Conservation (phyloP, 805 yeast species). For the Lipomyces yamadae region DNA sequence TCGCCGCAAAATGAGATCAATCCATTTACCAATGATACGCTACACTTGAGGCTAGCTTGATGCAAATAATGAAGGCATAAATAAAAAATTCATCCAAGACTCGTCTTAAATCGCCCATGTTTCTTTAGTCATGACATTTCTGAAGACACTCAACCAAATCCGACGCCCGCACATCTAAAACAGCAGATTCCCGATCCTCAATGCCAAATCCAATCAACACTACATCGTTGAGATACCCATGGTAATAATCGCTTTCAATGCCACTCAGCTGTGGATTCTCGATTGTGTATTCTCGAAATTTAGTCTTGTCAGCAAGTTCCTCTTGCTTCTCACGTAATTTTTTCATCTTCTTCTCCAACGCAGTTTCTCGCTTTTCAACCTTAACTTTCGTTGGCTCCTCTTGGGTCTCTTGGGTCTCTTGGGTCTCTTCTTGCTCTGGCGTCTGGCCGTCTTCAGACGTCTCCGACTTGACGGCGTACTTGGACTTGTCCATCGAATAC, state of each 20-base stretch:
- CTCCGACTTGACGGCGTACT: conserved; percentile 20
- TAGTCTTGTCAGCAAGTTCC: conserved; percentile 6
- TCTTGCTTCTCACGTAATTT: conserved; percentile 16
- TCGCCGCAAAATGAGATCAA: not conserved
- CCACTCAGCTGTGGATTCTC: conserved; percentile 30
- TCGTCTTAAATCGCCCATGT: not conserved
- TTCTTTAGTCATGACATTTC: conserved; percentile 21
- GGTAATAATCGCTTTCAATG: conserved; percentile 32
- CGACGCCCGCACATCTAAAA: conserved; percentile 33
- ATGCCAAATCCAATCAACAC: conserved; percentile 34
- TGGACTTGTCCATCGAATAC: conserved; percentile 10
- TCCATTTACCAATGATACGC: not conserved
- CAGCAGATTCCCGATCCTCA: conserved; percentile 34
- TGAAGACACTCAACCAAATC: conserved; percentile 30
- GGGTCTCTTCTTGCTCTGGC: not conserved
- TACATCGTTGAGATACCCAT: conserved; percentile 36
- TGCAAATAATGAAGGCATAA: not conserved
- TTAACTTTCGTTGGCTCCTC: conserved; percentile 22
- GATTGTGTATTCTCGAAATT: conserved; percentile 6
- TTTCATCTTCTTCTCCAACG: conserved; percentile 14
- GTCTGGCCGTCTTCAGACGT: not conserved
- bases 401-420: conserved; percentile 8
- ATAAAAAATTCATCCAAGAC: not conserved
- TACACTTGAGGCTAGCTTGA: not conserved
- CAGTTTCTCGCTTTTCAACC: conserved; percentile 19